Percentiles rank a stretch among this genome's conserved stretches.
Conservation (phyloP, 2,329 filamentous ascomycete genomes). For the Lasiodiplodia sp. region DNA sequence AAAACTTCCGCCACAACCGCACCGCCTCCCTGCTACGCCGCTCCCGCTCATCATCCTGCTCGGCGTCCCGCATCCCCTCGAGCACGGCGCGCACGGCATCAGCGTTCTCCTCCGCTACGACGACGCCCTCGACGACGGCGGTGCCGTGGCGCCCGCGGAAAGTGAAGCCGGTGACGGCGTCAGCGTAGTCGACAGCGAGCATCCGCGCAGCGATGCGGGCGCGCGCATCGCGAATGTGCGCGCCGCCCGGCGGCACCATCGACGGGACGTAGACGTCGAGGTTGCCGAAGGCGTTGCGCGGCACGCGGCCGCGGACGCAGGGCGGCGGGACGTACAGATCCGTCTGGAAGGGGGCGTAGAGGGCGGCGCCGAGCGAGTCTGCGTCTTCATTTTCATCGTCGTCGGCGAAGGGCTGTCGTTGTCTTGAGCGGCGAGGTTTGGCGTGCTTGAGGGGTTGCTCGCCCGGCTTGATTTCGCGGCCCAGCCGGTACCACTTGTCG, state of each 20-base stretch:
- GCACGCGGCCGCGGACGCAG: conserved; percentile 74
- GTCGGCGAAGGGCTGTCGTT: conserved; percentile 31
- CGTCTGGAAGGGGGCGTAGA: conserved; percentile 69
- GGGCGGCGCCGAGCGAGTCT: conserved; percentile 53
- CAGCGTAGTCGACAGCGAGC: conserved; percentile 83
- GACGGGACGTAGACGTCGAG: conserved; percentile 69
- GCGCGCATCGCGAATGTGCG: conserved; percentile 63
- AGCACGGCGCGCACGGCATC: conserved; percentile 77
- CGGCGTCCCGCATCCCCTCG: conserved; percentile 70
- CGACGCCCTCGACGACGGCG: conserved; percentile 78
- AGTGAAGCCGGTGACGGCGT: conserved; percentile 87
- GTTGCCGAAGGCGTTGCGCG: conserved; percentile 68
- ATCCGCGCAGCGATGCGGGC: conserved; percentile 76
- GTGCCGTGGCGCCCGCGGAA: conserved; percentile 89
- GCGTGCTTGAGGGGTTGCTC: conserved; percentile 83
- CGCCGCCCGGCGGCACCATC: conserved; percentile 68
- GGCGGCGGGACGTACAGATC: conserved; percentile 77
- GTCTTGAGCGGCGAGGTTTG: conserved; percentile 41
- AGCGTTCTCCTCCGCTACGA: conserved; percentile 74
- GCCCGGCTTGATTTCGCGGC: conserved; percentile 75
- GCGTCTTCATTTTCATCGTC: conserved; percentile 45
- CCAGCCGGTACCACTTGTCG: conserved; percentile 91
- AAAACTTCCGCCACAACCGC: conserved; percentile 65
- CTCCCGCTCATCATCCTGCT: conserved; percentile 68
- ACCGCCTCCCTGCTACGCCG: conserved; percentile 58